Evolutionary conservation across 192 early-diverging fungal species (phyloP).

Genomic region (Backusella tarrabulga): DNA sequence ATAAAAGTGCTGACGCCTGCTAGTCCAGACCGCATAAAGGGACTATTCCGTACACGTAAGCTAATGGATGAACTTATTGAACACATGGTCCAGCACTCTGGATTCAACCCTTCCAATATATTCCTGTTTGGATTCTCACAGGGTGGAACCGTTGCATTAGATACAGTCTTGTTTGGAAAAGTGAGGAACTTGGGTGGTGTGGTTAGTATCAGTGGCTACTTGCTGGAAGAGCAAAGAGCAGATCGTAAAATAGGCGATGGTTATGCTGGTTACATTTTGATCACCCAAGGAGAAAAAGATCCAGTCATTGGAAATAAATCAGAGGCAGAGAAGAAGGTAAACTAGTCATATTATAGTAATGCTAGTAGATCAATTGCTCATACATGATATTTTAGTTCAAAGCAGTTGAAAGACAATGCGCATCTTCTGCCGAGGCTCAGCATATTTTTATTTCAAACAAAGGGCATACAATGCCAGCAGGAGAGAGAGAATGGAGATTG

Average conservation of each 20-base stretch:
- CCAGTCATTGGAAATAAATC: slow-evolving; percentile 32
- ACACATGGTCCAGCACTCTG: slow-evolving; percentile 41
- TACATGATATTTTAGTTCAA: slow-evolving; percentile 18
- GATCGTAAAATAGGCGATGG: slow-evolving; percentile 21
- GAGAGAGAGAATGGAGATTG: slow-evolving; percentile 56
- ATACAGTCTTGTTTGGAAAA: slow-evolving; percentile 57
- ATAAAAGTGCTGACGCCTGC: slow-evolving; percentile 37
- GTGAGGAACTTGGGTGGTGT: slow-evolving; percentile 49
- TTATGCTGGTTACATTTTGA: slow-evolving; percentile 43
- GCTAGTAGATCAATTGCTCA: background rate
- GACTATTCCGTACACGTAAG: slow-evolving; percentile 44
- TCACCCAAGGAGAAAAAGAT: slow-evolving; percentile 65
- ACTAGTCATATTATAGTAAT: background rate
- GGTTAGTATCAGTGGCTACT: slow-evolving; percentile 61
- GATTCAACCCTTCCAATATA: slow-evolving; percentile 44
- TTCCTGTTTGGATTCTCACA: slow-evolving; percentile 77
- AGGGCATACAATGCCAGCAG: slow-evolving; percentile 60
- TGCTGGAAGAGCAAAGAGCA: slow-evolving; percentile 41
- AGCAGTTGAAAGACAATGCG: slow-evolving; percentile 34
- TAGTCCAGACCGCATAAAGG: slow-evolving; percentile 36
- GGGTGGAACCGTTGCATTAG: slow-evolving; percentile 66
- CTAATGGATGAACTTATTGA: slow-evolving; percentile 45
- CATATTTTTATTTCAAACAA: slow-evolving; percentile 54
- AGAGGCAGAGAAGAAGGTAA: slow-evolving; percentile 38
- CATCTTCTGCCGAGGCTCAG: slow-evolving; percentile 24